Evolutionary conservation across 371 early-diverging fungal genomes (phyloP), one percentile per base, ranked within the genome.

Genomic region (Apophysomyces elegans): DNA sequence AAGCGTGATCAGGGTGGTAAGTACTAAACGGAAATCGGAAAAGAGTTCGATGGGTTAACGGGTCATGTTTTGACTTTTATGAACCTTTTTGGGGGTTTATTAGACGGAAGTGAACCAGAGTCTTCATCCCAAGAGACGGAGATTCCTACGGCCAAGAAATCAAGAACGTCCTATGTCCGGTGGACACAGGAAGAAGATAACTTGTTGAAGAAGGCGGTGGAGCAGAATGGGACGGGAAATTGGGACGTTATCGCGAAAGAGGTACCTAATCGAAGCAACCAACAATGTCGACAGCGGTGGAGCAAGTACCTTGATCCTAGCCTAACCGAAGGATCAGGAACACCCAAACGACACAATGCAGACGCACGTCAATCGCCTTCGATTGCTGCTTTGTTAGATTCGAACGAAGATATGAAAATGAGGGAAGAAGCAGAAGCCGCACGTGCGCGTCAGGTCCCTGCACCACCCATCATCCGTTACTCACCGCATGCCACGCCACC

Each of bases 271-370:
- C 61, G 77, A 47, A 78, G 65, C 35, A 69, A 76, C 56, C 75
- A 77, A 6, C 82, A 81, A 63, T 81, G 82, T 43, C 75, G 82
- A 41, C 79, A 81, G 62, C 75, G 82, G 0, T 81, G 86, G 86
- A 77, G 67, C 50, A 43, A 58, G 11, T 61, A 38, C 11, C 44
- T 58, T 50, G 63, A 61, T 63, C 56, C 21, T n/a, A 36, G n/a
- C 18, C 37, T 58, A 21, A 39, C 58, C 7, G 59, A 62, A 63
- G 38, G 18, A 62, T n/a, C 36, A 46, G 21, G 58, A 12, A 63
- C 36, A 14, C 58, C 18, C 26, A 62, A 37, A 13, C 65, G 43
- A 32, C 18, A 45, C 26, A 59, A 43, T 57, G 44, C 60, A n/a
- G 66, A 81, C 59, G 82, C 82, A 6, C 69, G 82, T 7, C 77